Conservation (phyloP, 257 asterid species). For the Solanum tarapatanum region DNA sequence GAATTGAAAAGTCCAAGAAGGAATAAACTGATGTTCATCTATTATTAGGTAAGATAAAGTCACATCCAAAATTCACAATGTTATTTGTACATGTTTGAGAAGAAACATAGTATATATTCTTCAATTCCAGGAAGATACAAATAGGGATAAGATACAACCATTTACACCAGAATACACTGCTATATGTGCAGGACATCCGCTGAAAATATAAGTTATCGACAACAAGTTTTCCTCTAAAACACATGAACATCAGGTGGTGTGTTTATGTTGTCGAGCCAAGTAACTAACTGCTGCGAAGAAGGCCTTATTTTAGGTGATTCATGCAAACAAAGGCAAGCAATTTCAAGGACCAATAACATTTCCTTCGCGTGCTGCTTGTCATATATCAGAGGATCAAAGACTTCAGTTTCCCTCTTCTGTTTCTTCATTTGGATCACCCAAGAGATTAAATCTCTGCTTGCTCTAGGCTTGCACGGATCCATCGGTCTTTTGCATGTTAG, state of each 20-base stretch:
- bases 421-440: constrained; percentile 53
- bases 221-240: background rate
- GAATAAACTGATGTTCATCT: background rate
- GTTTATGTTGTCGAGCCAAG: constrained; percentile 53
- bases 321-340: constrained; percentile 61
- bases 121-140: background rate
- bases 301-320: constrained; percentile 67
- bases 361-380: constrained; percentile 37
- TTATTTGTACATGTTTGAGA: background rate
- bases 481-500: constrained; percentile 78
- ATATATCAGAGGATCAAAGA: constrained; percentile 50
- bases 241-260: constrained; percentile 9
- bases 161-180: background rate
- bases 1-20: background rate
- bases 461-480: constrained; percentile 71
- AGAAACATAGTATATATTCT: background rate
- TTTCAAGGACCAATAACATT: constrained; percentile 44
- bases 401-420: constrained; percentile 48
- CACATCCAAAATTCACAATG: background rate
- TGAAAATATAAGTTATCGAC: background rate
- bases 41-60: background rate
- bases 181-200: background rate
- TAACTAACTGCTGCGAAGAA: constrained; percentile 38
- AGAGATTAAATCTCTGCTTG: constrained; percentile 45
- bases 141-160: background rate